Conservation (phyloP, 805 yeast genomes). For the Saccharomycopsis capsularis region DNA sequence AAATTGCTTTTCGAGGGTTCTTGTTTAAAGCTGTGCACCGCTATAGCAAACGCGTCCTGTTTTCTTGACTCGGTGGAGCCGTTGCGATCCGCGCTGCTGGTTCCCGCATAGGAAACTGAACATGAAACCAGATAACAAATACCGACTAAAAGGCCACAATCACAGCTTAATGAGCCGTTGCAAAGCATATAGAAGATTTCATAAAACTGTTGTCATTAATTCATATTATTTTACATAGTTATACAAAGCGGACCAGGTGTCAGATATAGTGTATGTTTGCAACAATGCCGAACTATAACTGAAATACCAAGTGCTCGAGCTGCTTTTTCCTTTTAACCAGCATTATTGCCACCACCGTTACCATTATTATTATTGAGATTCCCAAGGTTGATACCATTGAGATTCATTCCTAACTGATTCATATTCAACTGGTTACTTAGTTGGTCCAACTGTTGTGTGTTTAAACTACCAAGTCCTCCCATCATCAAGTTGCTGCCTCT, state of each 20-base stretch:
- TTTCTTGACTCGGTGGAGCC: too few species aligned
- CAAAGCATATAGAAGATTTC: neutral
- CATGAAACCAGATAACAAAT: neutral
- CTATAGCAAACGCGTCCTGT: too few species aligned
- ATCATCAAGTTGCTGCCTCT: constrained; percentile 1
- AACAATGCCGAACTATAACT: neutral
- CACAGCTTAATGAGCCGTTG: neutral
- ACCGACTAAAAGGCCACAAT: too few species aligned
- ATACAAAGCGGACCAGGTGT: neutral
- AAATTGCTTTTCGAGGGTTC: neutral
- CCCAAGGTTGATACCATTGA: neutral
- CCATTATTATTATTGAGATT: constrained; percentile 28
- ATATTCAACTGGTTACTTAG: constrained; percentile 11
- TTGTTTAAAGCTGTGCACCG: too few species aligned
- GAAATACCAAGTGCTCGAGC: too few species aligned
- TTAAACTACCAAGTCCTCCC: constrained; percentile 9
- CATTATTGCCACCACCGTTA: neutral
- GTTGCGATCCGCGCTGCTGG: neutral
- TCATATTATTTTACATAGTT: neutral
- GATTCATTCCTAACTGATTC: constrained; percentile 3
- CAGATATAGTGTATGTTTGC: neutral
- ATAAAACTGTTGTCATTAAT: too few species aligned
- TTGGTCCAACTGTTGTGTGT: constrained; percentile 11
- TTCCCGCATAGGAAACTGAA: neutral
- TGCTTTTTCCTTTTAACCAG: too few species aligned